A percentile compares a stretch with the other conserved stretches of the same genome.
Conservation (phyloP, 2,329 filamentous ascomycete genomes). For the Cladophialophora psammophila region DNA sequence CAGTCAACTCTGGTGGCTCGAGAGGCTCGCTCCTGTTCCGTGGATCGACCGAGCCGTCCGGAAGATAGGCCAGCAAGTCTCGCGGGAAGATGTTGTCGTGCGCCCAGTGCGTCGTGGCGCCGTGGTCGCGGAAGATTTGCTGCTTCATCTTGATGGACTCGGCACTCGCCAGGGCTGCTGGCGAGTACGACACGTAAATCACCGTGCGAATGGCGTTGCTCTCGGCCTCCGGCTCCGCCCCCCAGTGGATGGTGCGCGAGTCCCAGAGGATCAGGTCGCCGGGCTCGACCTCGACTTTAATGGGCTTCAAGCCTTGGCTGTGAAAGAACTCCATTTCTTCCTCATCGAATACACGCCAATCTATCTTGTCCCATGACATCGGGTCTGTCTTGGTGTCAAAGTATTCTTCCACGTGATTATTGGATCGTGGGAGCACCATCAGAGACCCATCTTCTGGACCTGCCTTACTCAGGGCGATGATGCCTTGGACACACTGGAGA, state of each 20-base stretch:
- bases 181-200: conserved; percentile 42
- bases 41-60: no score
- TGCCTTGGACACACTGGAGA: conserved; percentile 49
- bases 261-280: conserved; percentile 58
- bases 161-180: no score
- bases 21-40: no score
- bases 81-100: no score
- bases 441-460: conserved; percentile 58
- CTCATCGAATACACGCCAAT: conserved; percentile 54
- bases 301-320: conserved; percentile 46
- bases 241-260: conserved; percentile 57
- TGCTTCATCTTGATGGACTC: no score
- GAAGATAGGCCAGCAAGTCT: no score
- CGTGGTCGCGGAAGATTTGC: conserved; percentile 32
- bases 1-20: no score
- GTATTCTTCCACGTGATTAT: conserved; percentile 55
- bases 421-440: conserved; percentile 54
- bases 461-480: conserved; percentile 55
- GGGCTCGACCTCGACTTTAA: conserved; percentile 52
- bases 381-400: conserved; percentile 50
- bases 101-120: no score
- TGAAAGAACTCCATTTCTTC: conserved; percentile 53
- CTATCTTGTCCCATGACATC: conserved; percentile 46
- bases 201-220: conserved; percentile 48
- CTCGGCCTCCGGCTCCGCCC: conserved; percentile 44